Conservation (phyloP, 805 yeast genomes). For the Starmera dryadoides region DNA sequence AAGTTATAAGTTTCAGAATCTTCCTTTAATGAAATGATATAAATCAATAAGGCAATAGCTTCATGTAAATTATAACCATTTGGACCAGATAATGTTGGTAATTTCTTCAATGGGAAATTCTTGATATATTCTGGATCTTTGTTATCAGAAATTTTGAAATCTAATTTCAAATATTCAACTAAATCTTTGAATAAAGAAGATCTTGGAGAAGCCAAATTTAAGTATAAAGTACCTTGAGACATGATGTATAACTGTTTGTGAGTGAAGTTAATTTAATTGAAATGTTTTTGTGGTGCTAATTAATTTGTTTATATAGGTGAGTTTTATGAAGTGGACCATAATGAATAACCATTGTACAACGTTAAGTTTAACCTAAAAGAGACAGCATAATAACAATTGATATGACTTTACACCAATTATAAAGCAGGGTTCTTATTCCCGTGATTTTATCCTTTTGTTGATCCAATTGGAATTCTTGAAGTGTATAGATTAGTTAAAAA, state of each 20-base stretch:
- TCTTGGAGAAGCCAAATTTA: background rate
- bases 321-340: no score
- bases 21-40: background rate
- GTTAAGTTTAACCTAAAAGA: background rate
- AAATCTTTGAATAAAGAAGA: background rate
- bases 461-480: no score
- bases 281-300: no score
- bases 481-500: no score
- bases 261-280: no score
- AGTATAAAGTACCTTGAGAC: background rate
- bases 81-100: slow-evolving; percentile 57
- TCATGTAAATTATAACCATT: slow-evolving; percentile 61
- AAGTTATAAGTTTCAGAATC: background rate
- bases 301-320: no score
- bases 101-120: slow-evolving; percentile 51
- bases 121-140: slow-evolving; percentile 31
- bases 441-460: no score
- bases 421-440: no score
- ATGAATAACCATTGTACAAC: background rate
- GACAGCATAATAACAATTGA: no score
- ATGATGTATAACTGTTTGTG: no score
- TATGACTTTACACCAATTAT: no score
- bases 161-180: slow-evolving; percentile 28
- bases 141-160: slow-evolving; percentile 34
- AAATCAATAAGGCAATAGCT: slow-evolving; percentile 40